A percentile compares a stretch with the other conserved stretches of the same genome.
Conservation (phyloP, 2,329 filamentous ascomycete species). For the Fusarium xyrophilum region DNA sequence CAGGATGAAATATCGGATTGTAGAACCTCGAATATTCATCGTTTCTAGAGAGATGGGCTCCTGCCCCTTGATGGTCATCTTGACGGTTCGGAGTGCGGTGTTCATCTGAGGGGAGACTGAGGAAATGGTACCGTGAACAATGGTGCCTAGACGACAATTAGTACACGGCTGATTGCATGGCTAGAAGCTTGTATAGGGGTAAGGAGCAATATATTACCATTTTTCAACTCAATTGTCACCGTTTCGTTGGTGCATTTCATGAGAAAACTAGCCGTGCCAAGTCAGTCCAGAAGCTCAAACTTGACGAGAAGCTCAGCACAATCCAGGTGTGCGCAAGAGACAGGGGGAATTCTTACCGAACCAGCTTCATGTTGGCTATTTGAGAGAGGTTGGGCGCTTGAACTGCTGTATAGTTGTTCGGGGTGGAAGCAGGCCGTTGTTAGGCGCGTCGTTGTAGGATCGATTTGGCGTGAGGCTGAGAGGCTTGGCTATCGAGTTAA, state of each 20-base stretch:
- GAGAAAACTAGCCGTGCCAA: constrained; percentile 73
- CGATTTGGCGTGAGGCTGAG: constrained; percentile 42
- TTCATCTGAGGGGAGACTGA: constrained; percentile 99
- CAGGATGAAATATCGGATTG: constrained; percentile 95
- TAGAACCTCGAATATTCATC: constrained; percentile 96
- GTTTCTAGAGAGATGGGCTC: constrained; percentile 89
- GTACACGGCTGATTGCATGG: not conserved
- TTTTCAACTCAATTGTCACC: constrained; percentile 97
- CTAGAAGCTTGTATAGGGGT: not conserved
- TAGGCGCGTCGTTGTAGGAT: constrained; percentile 34
- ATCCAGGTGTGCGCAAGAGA: constrained; percentile 16
- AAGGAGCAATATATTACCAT: constrained; percentile 66
- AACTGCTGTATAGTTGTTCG: not conserved
- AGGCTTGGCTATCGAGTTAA: constrained; percentile 36
- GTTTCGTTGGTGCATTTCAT: constrained; percentile 99
- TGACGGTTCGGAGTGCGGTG: constrained; percentile 91
- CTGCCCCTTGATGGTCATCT: constrained; percentile 91
- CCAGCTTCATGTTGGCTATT: constrained; percentile 84
- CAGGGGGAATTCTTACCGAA: constrained; percentile 70
- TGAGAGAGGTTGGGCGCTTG: constrained; percentile 12
- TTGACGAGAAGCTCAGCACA: constrained; percentile 34
- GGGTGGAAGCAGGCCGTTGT: constrained; percentile 16
- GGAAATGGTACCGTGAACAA: constrained; percentile 95
- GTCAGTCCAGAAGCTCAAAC: constrained; percentile 39
- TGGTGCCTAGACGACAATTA: constrained; percentile 70